Conservation (phyloP, 2,329 filamentous ascomycete species). For the Sphaceloma murrayae region DNA sequence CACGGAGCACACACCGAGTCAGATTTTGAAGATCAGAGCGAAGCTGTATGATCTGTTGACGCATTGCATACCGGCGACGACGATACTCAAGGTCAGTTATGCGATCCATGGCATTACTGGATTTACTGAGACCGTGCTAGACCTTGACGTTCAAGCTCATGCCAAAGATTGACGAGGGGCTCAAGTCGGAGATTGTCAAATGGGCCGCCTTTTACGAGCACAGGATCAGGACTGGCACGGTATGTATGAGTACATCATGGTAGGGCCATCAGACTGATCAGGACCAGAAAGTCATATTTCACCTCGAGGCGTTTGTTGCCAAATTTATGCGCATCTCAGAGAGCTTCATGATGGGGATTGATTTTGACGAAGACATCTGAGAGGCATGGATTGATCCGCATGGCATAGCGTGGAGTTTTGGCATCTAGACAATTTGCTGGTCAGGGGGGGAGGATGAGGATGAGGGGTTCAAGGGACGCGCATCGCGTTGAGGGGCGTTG, state of each 20-base stretch:
- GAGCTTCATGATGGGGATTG: conserved; percentile 68
- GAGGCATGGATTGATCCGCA: background rate
- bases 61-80: conserved; percentile 92
- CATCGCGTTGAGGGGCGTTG: conserved; percentile 2
- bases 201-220: conserved; percentile 99
- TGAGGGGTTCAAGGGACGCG: background rate
- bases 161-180: conserved; percentile 70
- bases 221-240: conserved; percentile 72
- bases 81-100: conserved; percentile 62
- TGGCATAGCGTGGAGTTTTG: conserved; percentile 22
- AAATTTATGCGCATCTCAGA: conserved; percentile 97
- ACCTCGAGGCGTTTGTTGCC: conserved; percentile 93
- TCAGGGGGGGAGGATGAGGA: background rate
- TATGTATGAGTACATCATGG: conserved; percentile 27
- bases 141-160: conserved; percentile 91
- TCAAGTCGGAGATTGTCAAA: conserved; percentile 86
- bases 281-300: conserved; percentile 79
- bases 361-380: conserved; percentile 41
- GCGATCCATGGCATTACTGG: background rate
- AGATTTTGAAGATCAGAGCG: conserved; percentile 77
- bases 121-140: conserved; percentile 26
- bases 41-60: conserved; percentile 96
- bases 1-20: conserved; percentile 79
- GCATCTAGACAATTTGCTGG: background rate
- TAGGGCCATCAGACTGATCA: conserved; percentile 1